Conservation (phyloP, 306 rosid species). For the Quercus suber region DNA sequence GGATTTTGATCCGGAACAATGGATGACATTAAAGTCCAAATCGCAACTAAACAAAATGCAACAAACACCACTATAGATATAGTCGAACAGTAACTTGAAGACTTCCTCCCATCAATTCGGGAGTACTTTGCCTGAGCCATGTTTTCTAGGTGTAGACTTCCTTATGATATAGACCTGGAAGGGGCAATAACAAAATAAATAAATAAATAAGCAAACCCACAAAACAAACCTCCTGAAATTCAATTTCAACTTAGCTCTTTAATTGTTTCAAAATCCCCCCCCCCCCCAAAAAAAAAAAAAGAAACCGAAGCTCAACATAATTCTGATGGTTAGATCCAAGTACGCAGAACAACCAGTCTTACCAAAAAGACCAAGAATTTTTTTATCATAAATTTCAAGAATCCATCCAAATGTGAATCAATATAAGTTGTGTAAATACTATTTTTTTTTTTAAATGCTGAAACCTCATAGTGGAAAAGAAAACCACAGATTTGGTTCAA, state of each 20-base stretch:
- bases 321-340: neutral
- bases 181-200: constrained; percentile 17
- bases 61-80: constrained; percentile 50
- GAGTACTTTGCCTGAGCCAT: constrained; percentile 64
- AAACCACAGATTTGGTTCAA: neutral
- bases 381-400: neutral
- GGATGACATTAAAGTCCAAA: constrained; percentile 75
- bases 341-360: neutral
- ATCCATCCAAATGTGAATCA: neutral
- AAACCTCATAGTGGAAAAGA: neutral
- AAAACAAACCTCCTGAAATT: neutral
- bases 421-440: neutral
- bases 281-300: too few relatives aligned
- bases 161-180: constrained; percentile 32
- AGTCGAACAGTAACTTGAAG: constrained; percentile 49
- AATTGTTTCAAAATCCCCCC: neutral
- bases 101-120: constrained; percentile 66
- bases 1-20: constrained; percentile 52
- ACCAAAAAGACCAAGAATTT: neutral
- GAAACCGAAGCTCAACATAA: neutral
- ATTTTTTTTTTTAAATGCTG: neutral
- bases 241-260: neutral
- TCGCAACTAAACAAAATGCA: constrained; percentile 66
- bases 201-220: constrained; percentile 17
- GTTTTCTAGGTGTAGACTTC: constrained; percentile 12